Base-by-base conservation (phyloP, 2,329 filamentous ascomycete genomes). In the Fusarium robinianum region DNA sequence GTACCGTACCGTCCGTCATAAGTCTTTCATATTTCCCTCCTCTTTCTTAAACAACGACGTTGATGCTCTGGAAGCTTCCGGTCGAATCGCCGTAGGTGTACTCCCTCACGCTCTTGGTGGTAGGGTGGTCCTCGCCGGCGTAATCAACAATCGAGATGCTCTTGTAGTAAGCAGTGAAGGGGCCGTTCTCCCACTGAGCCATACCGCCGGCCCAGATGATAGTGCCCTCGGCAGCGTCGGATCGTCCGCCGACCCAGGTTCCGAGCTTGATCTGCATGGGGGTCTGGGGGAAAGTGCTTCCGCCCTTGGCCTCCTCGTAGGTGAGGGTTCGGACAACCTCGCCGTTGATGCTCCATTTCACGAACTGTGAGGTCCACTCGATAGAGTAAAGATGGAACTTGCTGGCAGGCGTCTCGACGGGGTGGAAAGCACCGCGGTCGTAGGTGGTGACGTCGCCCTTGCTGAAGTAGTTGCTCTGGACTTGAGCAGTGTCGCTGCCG, bases 391-490 rank as follows among this genome's bases (percentile, higher is more conserved):
- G 84, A 73, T 88, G 83, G 63, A 73, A 77, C 7, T 57, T 39
- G 1, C 66, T 64, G 57, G 75, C 76, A 8, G 79, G 72, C 53
- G 73, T 70, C 34, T 63, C 53, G 39, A 86, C 74, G n/a, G 70
- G 52, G 58, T 80, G 72, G 68, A 78, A 79, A 19, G 72, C 72
- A 58, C 79, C 83, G 44, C 84, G 81, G 63, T 87, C 80, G 61
- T 79, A 87, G 23, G 75, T 76, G 6, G 80, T 80, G 19, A 80
- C 82, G 66, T 88, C 75, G 40, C 84, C 85, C 70, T 87, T 85
- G 66, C 83, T 81, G 63, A 87, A 88, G 71, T 92, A 95, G 71
- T 96, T 95, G 59, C 80, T 84, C 67, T 95, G 89, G 4, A 89
- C 87, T 57, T 89, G 73, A n/a, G 70, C 67, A 39, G 77, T 69